phyloP scores from a whole-genome alignment of 306 rosid species.

The barrel medic (Medicago truncatula) region MtrunA17r5.0-ANR NC_053044.1:38853001-38853500 shows the following conservation, averaged over 20 bases:
- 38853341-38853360: not conserved
- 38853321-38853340: not conserved
- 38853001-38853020: constrained; percentile 71
- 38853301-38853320: constrained; percentile 42
- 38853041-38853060: not conserved
- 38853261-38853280: constrained; percentile 92
- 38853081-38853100: not conserved
- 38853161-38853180: constrained; percentile 4
- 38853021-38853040: not conserved
- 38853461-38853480: constrained; percentile 11
- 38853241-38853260: constrained; percentile 99
- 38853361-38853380: constrained; percentile 19
- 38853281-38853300: constrained; percentile 95
- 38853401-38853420: too few species aligned
- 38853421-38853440: constrained; percentile 26
- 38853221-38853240: constrained; percentile 93
- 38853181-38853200: constrained; percentile 6
- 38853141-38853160: constrained; percentile 10
- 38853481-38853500: constrained; percentile 2
- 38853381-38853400: not conserved
- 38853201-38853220: constrained; percentile 66
- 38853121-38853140: not conserved
- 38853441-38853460: not conserved
- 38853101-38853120: constrained; percentile 4
- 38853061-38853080: not conserved